A percentile compares a stretch with the other conserved stretches of the same genome.
These are phyloP conservation scores for Pythium dissotocum DNA, from an alignment of 352 stramenopile genomes.

Conservation along the genomic window DNA sequence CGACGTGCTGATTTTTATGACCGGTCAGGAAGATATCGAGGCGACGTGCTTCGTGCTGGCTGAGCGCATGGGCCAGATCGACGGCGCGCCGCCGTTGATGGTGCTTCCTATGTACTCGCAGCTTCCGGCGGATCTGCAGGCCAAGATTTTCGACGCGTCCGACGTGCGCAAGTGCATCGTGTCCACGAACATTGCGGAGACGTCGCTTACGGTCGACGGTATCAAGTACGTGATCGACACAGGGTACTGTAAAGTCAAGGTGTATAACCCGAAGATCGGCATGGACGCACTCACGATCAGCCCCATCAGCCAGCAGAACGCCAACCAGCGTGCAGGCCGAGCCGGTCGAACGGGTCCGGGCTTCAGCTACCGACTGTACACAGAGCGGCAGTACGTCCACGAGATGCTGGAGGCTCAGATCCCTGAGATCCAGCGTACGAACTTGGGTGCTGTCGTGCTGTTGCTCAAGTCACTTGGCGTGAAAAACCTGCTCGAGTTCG, in stretches of 20 bases:
- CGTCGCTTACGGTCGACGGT: constrained; percentile 94
- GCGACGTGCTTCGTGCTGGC: constrained; percentile 93
- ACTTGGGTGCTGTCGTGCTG: constrained; percentile 97
- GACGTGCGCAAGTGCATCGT: constrained; percentile 97
- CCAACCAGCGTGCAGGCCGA: constrained; percentile 95
- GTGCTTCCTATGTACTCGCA: constrained; percentile 99
- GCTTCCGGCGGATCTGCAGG: constrained; percentile 96
- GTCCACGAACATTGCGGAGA: constrained; percentile 98
- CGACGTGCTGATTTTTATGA: constrained; percentile 99
- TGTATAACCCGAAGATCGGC: constrained; percentile 99
- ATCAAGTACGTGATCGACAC: constrained; percentile 99
- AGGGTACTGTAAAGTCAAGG: constrained; percentile 98
- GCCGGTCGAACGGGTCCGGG: constrained; percentile 91
- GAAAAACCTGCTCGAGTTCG: constrained; percentile 95
- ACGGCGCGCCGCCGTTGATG: constrained; percentile 93
- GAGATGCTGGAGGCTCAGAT: constrained; percentile 98
- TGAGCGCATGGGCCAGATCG: constrained; percentile 94
- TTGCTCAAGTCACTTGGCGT: constrained; percentile 98
- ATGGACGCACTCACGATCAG: constrained; percentile 98
- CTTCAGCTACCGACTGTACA: constrained; percentile 96
- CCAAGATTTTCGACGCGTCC: constrained; percentile 97
- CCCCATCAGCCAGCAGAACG: constrained; percentile 97
- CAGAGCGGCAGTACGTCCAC: constrained; percentile 95
- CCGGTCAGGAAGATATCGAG: constrained; percentile 99
- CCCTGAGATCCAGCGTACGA: constrained; percentile 98